phyloP scores from a whole-genome alignment of 2,329 filamentous ascomycete genomes.

The Mycosphaerelloides madeirae region DNA sequence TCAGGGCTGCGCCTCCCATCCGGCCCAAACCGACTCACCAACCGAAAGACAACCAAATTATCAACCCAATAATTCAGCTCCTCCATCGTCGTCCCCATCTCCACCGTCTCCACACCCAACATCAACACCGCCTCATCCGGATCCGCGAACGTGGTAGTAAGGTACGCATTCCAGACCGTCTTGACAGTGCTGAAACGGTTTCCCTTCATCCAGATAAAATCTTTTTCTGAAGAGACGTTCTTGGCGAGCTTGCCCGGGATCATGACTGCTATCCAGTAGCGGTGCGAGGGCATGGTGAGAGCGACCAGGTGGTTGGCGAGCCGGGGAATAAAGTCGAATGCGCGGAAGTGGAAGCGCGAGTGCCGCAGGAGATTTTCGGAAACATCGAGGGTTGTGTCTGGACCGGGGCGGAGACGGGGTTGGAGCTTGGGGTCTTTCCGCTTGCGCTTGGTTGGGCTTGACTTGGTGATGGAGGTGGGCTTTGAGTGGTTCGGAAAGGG shows the following conservation, averaged over 20 bases:
- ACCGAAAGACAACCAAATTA: conserved; percentile 28
- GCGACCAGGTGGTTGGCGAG: conserved; percentile 5
- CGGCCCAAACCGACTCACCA: conserved; percentile 11
- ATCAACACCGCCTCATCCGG: conserved; percentile 24
- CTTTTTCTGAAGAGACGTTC: conserved; percentile 9
- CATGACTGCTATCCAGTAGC: conserved; percentile 35
- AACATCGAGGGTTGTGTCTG: conserved; percentile 20
- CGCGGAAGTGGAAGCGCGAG: conserved; percentile 23
- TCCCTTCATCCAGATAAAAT: conserved; percentile 33
- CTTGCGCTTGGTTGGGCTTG: too few relatives aligned
- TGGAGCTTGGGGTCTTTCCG: too few relatives aligned
- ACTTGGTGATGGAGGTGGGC: too few relatives aligned
- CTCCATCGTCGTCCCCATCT: conserved; percentile 19
- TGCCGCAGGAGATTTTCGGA: conserved; percentile 12
- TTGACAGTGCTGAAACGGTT: conserved; percentile 28
- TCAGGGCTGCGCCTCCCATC: neutral
- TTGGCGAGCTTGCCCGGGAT: conserved; percentile 10
- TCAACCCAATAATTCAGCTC: conserved; percentile 31
- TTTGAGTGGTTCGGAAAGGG: too few relatives aligned
- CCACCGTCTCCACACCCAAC: conserved; percentile 18
- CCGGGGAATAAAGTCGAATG: conserved; percentile 16
- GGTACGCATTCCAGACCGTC: conserved; percentile 25
- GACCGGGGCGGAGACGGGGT: conserved; percentile 3
- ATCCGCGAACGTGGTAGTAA: conserved; percentile 12
- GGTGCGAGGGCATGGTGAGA: conserved; percentile 6